A percentile compares a stretch with the other conserved stretches of the same genome.
Evolutionary conservation across 2,329 filamentous ascomycete species (phyloP).

Genomic region (Venturia effusa): DNA sequence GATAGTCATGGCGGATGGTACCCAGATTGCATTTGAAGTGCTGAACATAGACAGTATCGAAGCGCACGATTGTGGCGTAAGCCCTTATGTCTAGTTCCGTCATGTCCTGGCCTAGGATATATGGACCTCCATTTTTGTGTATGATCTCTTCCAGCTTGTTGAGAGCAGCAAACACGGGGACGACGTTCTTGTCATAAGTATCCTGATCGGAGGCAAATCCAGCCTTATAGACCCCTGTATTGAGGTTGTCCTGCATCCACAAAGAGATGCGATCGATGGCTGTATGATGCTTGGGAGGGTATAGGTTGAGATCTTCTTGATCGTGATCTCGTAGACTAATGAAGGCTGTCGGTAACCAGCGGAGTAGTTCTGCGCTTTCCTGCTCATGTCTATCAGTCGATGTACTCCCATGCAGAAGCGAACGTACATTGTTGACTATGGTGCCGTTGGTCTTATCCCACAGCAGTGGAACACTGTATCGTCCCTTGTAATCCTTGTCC

Average conservation of each 20-base stretch:
- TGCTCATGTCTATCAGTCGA: background rate
- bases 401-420: background rate
- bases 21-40: conserved; percentile 72
- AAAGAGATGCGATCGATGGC: conserved; percentile 39
- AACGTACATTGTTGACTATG: conserved; percentile 64
- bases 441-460: conserved; percentile 65
- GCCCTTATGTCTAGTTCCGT: conserved; percentile 42
- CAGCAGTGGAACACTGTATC: conserved; percentile 80
- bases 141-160: conserved; percentile 35
- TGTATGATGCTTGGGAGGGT: conserved; percentile 32
- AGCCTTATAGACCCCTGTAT: conserved; percentile 41
- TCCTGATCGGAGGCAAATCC: conserved; percentile 42
- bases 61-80: conserved; percentile 50
- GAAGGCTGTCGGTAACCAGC: conserved; percentile 79
- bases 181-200: conserved; percentile 37
- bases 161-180: conserved; percentile 36
- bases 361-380: conserved; percentile 83
- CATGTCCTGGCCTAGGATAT: conserved; percentile 33
- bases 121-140: conserved; percentile 29
- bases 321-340: conserved; percentile 43
- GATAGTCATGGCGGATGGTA: conserved; percentile 77
- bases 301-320: conserved; percentile 33
- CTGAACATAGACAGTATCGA: conserved; percentile 44
- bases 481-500: conserved; percentile 59
- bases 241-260: conserved; percentile 42